Evolutionary conservation across 2,329 filamentous ascomycete genomes (phyloP).

Genomic region (Ophiostoma ulmi): DNA sequence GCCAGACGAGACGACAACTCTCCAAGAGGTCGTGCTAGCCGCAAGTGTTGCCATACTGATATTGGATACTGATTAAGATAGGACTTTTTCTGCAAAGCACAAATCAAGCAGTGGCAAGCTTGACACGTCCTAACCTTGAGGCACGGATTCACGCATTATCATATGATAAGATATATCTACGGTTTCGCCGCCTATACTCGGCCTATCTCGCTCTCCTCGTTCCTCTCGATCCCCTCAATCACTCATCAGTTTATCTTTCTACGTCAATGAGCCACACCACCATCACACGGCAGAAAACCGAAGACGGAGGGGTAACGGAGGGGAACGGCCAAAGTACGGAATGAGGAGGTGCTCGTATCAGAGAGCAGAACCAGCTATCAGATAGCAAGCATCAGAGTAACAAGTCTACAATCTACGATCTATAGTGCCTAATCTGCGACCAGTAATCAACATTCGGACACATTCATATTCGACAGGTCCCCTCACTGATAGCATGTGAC

Average conservation of each 20-base stretch:
- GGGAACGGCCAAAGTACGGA: neutral
- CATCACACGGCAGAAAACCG: neutral
- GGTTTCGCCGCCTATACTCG: neutral
- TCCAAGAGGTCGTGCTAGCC: neutral
- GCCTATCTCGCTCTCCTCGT: neutral
- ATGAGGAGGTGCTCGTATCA: neutral
- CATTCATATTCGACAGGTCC: neutral
- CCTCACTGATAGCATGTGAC: neutral
- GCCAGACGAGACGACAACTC: neutral
- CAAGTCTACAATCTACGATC: neutral
- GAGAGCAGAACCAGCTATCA: neutral
- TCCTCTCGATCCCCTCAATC: neutral
- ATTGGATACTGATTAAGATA: neutral
- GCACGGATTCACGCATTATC: neutral
- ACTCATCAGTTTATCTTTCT: neutral
- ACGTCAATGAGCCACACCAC: neutral
- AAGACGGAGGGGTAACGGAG: neutral
- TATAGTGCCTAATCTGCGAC: neutral
- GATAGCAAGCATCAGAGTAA: too few species aligned
- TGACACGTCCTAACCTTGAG: neutral
- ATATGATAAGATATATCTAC: conserved; percentile 1
- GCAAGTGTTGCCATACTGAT: neutral
- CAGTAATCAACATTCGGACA: neutral
- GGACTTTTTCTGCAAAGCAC: neutral
- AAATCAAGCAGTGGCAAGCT: neutral